Evolutionary conservation across 129 eudicot species (phyloP).

Genomic region (Calendula officinalis): DNA sequence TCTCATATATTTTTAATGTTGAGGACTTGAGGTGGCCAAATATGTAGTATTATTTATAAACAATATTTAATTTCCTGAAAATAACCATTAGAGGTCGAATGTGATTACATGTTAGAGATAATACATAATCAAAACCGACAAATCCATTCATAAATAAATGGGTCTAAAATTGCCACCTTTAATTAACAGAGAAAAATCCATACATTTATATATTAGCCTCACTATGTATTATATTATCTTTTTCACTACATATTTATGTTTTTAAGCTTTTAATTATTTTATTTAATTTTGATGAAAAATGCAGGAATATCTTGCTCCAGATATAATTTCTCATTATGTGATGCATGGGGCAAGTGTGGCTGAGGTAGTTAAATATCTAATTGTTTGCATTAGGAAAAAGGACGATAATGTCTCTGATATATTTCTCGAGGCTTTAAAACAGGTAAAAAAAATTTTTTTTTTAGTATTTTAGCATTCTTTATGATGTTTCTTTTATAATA

Average conservation of each 20-base stretch:
- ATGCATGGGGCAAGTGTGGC: slow-evolving; percentile 79
- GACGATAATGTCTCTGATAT: slow-evolving; percentile 57
- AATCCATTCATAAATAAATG: neutral
- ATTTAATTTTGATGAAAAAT: slow-evolving; percentile 11
- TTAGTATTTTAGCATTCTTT: no score
- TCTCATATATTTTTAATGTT: no score
- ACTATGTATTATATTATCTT: neutral
- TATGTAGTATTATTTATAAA: no score
- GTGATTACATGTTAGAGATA: neutral
- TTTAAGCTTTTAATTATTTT: neutral
- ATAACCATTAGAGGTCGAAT: no score
- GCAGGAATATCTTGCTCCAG: slow-evolving; percentile 86
- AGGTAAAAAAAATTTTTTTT: slow-evolving; percentile 36
- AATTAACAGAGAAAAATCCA: neutral
- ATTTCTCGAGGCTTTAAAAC: slow-evolving; percentile 68
- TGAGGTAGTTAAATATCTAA: slow-evolving; percentile 76
- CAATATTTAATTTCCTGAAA: no score
- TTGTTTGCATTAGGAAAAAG: slow-evolving; percentile 64
- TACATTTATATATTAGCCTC: neutral
- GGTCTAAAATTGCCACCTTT: neutral
- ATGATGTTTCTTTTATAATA: no score
- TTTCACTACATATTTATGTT: neutral
- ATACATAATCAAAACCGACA: neutral
- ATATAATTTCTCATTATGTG: slow-evolving; percentile 70
- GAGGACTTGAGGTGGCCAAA: no score